A percentile compares a stretch with the other conserved stretches of the same genome.
Conservation (phyloP, 495 filamentous ascomycete species). For the Alectoria sarmentosa region DNA sequence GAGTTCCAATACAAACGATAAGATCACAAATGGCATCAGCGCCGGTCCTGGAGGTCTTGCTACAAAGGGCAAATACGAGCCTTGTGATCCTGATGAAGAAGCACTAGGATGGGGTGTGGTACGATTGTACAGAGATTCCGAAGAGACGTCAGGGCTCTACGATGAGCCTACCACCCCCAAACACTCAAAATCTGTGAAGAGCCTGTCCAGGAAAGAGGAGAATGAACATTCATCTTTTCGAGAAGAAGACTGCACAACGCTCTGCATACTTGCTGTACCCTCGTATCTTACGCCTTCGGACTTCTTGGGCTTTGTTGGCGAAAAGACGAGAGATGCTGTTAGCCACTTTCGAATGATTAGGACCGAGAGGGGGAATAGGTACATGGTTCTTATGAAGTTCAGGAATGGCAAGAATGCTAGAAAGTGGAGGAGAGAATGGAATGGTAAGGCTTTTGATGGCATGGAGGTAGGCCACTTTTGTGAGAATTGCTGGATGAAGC, state of each 20-base stretch:
- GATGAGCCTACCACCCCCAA: slow-evolving; percentile 23
- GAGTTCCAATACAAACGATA: slow-evolving; percentile 26
- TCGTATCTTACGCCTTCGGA: slow-evolving; percentile 87
- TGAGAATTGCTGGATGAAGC: background rate
- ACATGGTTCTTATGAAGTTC: slow-evolving; percentile 98
- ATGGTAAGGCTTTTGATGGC: slow-evolving; percentile 90
- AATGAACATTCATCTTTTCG: slow-evolving; percentile 27
- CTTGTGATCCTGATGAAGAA: slow-evolving; percentile 65
- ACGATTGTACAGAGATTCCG: slow-evolving; percentile 81
- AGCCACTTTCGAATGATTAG: slow-evolving; percentile 95
- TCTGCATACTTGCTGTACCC: slow-evolving; percentile 92
- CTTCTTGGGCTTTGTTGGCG: slow-evolving; percentile 87
- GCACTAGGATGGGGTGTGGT: slow-evolving; percentile 91
- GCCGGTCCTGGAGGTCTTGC: slow-evolving; percentile 49
- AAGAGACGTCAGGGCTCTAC: slow-evolving; percentile 58
- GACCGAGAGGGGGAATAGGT: slow-evolving; percentile 80
- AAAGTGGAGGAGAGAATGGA: slow-evolving; percentile 79
- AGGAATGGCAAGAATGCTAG: slow-evolving; percentile 63
- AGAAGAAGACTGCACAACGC: slow-evolving; percentile 71
- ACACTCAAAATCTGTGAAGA: slow-evolving; percentile 16
- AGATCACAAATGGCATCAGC: slow-evolving; percentile 43
- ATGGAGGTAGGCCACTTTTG: slow-evolving; percentile 63
- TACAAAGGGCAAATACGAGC: slow-evolving; percentile 73
- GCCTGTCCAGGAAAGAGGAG: slow-evolving; percentile 13
- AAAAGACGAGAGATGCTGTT: slow-evolving; percentile 78